These are phyloP conservation scores for Cercophora sp. DNA, from an alignment of 495 filamentous ascomycete genomes.

Conservation along the genomic window DNA sequence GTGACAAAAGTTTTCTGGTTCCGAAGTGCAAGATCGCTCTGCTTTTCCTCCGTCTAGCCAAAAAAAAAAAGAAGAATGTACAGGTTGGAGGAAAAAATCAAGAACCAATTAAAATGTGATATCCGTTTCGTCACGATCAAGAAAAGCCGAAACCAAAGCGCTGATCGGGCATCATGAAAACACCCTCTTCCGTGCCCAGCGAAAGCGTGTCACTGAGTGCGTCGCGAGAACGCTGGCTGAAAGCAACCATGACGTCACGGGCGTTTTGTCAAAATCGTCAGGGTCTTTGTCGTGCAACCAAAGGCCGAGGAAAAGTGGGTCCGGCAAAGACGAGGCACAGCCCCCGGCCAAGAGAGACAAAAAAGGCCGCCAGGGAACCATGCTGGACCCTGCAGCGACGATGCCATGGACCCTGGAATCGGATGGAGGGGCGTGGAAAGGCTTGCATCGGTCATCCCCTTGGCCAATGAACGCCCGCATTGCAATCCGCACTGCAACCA, in stretches of 20 bases:
- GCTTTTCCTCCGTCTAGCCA: background rate
- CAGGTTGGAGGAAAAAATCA: background rate
- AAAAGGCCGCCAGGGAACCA: slow-evolving; percentile 1
- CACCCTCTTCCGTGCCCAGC: too few species aligned
- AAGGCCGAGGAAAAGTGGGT: background rate
- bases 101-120: background rate
- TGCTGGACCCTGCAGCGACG: slow-evolving; percentile 1
- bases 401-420: slow-evolving; percentile 1
- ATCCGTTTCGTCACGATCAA: background rate
- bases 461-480: slow-evolving; percentile 2
- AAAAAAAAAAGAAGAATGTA: background rate
- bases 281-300: slow-evolving; percentile 3
- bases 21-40: background rate
- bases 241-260: background rate
- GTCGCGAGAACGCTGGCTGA: background rate
- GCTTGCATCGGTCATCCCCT: background rate
- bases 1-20: background rate
- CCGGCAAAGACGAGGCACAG: slow-evolving; percentile 1
- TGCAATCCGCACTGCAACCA: slow-evolving; percentile 8
- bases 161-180: background rate
- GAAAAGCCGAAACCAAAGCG: background rate
- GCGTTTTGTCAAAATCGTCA: background rate
- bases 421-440: background rate
- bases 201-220: too few species aligned
- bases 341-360: background rate